Conservation (phyloP, 129 eudicot genomes). For the Flaveria bidentis region DNA sequence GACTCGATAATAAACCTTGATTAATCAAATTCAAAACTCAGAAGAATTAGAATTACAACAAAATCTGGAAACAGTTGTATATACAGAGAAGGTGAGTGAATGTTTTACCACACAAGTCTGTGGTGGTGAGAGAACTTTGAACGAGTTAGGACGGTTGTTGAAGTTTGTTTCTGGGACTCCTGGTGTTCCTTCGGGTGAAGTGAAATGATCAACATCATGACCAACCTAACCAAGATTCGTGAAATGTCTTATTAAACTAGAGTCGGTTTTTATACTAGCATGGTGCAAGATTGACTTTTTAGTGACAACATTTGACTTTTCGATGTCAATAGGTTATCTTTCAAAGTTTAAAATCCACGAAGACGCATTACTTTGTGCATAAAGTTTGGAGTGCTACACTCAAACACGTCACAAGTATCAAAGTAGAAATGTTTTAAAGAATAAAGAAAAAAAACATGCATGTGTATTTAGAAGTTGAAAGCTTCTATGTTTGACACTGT, state of each 20-base stretch:
- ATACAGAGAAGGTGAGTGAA: not conserved
- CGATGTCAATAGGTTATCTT: not conserved
- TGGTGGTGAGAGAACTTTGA: conserved; percentile 91
- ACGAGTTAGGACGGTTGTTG: conserved; percentile 93
- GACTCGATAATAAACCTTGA: conserved; percentile 76
- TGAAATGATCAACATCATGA: conserved; percentile 88
- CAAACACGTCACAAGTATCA: not conserved
- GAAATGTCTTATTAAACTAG: conserved; percentile 18
- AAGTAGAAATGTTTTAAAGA: not conserved
- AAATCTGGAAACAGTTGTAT: not conserved
- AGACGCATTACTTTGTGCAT: not conserved
- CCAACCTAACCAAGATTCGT: conserved; percentile 61
- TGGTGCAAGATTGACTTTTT: not conserved
- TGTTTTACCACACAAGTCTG: conserved; percentile 87
- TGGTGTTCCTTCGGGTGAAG: conserved; percentile 86
- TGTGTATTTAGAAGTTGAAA: not conserved
- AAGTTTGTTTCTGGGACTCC: conserved; percentile 97
- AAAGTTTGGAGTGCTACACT: not conserved
- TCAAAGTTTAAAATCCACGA: not conserved
- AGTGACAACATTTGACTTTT: not conserved
- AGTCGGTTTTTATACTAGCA: not conserved
- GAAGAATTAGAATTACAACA: no score
- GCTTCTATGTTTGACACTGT: not conserved
- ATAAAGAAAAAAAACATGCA: not conserved
- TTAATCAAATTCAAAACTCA: not conserved